Evolutionary conservation across 2,329 filamentous ascomycete genomes (phyloP), one percentile per base, ranked within the genome.

Genomic region (Ascocoryne sarcoides): DNA sequence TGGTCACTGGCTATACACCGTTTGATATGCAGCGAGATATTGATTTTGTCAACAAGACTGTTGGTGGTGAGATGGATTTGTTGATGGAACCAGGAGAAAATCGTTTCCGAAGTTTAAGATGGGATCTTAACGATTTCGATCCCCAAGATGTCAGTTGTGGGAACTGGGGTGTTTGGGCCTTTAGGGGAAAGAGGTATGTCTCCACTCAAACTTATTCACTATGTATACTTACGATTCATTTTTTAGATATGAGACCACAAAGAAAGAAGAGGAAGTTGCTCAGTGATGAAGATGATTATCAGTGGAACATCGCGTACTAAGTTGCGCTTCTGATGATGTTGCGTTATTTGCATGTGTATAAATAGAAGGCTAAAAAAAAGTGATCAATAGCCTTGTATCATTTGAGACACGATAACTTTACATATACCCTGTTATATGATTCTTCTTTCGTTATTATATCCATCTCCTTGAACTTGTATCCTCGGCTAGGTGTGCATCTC

Each of bases 91-190:
- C 93, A 0, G 89, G 88, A 28, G 89, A 96, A 71, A 98, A 98
- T 58, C 73, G 72, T 12, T 98, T 98, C 69, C 76, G 90, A 56
- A 98, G 92, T 66, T 64, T 95, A 60, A 73, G 90, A 55, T 98
- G 93, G 93, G 93, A 98, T 65, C 63, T 98, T 57, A 95, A 98
- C 58, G 93, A 98, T 58, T 67, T 92, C 49, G 92, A 95, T 60
- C 89, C 90, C 5, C 85, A 93, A 59, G 92, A 96, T 62, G 71
- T 96, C 47, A 95, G 82, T 54, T 93, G 87, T 57, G 90, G 92
- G 40, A 98, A 98, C 63, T 98, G 88, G 87, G 92, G 92, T 9
- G 70, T 95, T 2, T 98, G 93, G 87, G 88, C 83, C 10, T 98
- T 98, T 69, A 78, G 92, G 65, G 92, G 92, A 54, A 98, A 98